Percentiles rank a stretch among this genome's conserved stretches.
Evolutionary conservation across 768 basidiomycete genomes (phyloP).

Genomic region (Lentinus tigrinus): DNA sequence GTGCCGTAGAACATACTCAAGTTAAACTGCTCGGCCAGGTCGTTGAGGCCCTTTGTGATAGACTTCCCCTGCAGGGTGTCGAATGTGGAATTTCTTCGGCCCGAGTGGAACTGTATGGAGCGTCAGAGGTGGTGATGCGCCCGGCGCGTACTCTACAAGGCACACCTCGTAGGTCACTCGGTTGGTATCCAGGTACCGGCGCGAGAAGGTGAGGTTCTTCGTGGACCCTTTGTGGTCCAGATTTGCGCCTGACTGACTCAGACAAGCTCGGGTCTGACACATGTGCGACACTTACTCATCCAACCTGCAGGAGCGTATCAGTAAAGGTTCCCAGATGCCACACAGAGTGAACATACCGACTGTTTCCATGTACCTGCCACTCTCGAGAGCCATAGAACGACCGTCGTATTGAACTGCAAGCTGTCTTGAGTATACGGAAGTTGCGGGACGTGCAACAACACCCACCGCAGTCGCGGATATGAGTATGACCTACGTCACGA

Average conservation of each 20-base stretch:
- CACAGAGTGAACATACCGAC: slow-evolving; percentile 50
- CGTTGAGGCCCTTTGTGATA: slow-evolving; percentile 57
- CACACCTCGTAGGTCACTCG: slow-evolving; percentile 68
- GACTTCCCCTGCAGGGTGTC: slow-evolving; percentile 54
- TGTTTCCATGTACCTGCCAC: slow-evolving; percentile 92
- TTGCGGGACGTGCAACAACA: slow-evolving; percentile 9
- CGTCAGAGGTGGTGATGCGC: no score
- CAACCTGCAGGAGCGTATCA: slow-evolving; percentile 38
- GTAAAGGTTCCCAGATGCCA: neutral
- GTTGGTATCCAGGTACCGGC: slow-evolving; percentile 81
- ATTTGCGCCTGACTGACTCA: slow-evolving; percentile 41
- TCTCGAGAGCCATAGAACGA: slow-evolving; percentile 74
- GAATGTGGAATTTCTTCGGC: slow-evolving; percentile 47
- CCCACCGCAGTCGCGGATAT: slow-evolving; percentile 77
- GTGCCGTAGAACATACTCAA: slow-evolving; percentile 64
- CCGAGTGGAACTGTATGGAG: slow-evolving; percentile 60
- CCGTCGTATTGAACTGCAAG: slow-evolving; percentile 62
- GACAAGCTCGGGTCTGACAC: neutral
- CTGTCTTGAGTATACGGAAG: neutral
- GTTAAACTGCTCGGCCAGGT: slow-evolving; percentile 58
- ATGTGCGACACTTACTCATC: slow-evolving; percentile 48
- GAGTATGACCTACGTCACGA: slow-evolving; percentile 51
- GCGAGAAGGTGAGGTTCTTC: slow-evolving; percentile 57
- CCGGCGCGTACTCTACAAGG: no score
- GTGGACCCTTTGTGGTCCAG: slow-evolving; percentile 40